These are phyloP conservation scores for Capsella bursapastoris DNA, from an alignment of 345 rosid species.

Conservation along the genomic window DNA sequence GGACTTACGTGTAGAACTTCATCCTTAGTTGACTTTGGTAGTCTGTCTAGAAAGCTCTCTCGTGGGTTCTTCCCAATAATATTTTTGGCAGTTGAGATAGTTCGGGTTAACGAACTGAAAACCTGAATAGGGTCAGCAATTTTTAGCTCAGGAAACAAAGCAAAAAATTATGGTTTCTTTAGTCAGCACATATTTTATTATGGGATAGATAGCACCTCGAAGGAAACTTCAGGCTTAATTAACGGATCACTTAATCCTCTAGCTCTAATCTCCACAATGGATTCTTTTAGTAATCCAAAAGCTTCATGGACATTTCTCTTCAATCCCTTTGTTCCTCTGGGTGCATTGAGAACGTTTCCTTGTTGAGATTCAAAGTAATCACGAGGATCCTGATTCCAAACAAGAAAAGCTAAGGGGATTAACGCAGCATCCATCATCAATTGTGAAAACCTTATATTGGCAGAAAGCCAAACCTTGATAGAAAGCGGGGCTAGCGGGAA, in stretches of 20 bases:
- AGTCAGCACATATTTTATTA: background rate
- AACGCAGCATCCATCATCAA: slow-evolving; percentile 15
- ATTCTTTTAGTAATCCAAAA: slow-evolving; percentile 64
- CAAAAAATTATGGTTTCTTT: slow-evolving; percentile 22
- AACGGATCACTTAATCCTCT: slow-evolving; percentile 68
- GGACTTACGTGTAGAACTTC: slow-evolving; percentile 59
- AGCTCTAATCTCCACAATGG: slow-evolving; percentile 59
- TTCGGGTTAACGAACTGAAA: slow-evolving; percentile 71
- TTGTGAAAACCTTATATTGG: slow-evolving; percentile 24
- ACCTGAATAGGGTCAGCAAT: slow-evolving; percentile 59
- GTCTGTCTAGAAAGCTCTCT: slow-evolving; percentile 77
- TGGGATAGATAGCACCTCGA: slow-evolving; percentile 56
- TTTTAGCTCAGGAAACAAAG: background rate
- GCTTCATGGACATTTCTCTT: slow-evolving; percentile 62
- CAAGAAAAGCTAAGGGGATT: slow-evolving; percentile 22
- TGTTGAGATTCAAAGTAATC: slow-evolving; percentile 98
- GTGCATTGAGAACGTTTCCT: slow-evolving; percentile 58
- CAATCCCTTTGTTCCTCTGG: slow-evolving; percentile 48
- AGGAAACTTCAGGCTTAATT: slow-evolving; percentile 72
- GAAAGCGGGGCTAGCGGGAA: slow-evolving; percentile 72
- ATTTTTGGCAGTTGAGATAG: slow-evolving; percentile 79
- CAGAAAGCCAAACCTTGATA: slow-evolving; percentile 63
- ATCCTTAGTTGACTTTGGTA: slow-evolving; percentile 72
- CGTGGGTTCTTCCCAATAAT: slow-evolving; percentile 75
- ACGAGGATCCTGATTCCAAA: slow-evolving; percentile 77